These are phyloP conservation scores for Claviceps africana DNA, from an alignment of 2,329 filamentous ascomycete genomes.

Conservation along the genomic window DNA sequence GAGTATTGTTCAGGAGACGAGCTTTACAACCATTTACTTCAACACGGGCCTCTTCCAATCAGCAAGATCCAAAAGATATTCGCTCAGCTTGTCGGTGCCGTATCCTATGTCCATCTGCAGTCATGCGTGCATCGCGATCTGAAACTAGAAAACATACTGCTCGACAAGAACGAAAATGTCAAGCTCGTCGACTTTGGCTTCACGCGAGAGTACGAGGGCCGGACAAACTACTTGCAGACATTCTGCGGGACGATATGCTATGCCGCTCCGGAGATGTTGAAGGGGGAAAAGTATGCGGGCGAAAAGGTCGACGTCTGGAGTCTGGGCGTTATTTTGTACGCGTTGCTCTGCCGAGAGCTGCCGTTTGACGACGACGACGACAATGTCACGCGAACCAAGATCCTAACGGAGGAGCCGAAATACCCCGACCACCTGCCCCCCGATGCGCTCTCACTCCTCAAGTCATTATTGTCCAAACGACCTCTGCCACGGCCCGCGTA, in stretches of 20 bases:
- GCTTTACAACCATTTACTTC: slow-evolving; percentile 87
- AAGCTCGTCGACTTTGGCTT: slow-evolving; percentile 98
- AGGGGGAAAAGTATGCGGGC: slow-evolving; percentile 92
- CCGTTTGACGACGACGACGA: slow-evolving; percentile 97
- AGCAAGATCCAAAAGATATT: slow-evolving; percentile 92
- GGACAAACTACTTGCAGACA: slow-evolving; percentile 86
- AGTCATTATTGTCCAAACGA: slow-evolving; percentile 74
- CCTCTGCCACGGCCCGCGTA: slow-evolving; percentile 70
- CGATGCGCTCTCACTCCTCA: slow-evolving; percentile 65
- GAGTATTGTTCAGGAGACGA: slow-evolving; percentile 97
- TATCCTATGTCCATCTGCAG: slow-evolving; percentile 87
- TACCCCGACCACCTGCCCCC: slow-evolving; percentile 69
- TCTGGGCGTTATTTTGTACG: slow-evolving; percentile 71
- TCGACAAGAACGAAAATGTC: slow-evolving; percentile 94
- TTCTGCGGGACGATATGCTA: slow-evolving; percentile 98
- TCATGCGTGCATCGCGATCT: slow-evolving; percentile 93
- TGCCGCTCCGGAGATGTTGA: slow-evolving; percentile 95
- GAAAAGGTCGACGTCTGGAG: slow-evolving; percentile 98
- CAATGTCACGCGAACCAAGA: slow-evolving; percentile 68
- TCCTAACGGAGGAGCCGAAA: slow-evolving; percentile 71
- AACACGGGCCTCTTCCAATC: slow-evolving; percentile 69
- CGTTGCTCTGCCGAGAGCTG: slow-evolving; percentile 68
- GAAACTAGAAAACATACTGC: slow-evolving; percentile 78
- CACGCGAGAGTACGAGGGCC: slow-evolving; percentile 91
- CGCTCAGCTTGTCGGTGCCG: slow-evolving; percentile 85